Evolutionary conservation across 2,329 filamentous ascomycete genomes (phyloP), one percentile per base, ranked within the genome.

Genomic region (Aspergillus phoenicis): DNA sequence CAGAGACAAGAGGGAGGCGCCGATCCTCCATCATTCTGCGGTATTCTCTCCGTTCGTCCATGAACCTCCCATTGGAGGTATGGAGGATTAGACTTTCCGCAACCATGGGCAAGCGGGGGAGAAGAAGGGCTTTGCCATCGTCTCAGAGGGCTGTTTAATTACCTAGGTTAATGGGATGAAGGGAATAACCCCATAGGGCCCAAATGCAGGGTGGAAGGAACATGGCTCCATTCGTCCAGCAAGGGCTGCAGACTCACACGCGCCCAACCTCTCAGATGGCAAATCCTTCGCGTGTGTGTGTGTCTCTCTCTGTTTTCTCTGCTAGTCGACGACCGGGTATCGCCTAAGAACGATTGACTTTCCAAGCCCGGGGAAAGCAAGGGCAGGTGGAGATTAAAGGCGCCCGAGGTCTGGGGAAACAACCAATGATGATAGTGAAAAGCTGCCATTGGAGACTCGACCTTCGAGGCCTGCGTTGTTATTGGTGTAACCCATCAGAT

Each of bases 321-420:
- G 22, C 41, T 36, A 36, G 33, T 36, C 33, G 33, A 43, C 39
- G 39, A 22, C 26, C 8, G 6, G 17, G 24, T 49, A 26, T 8
- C 24, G 26, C 43, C 52, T 55, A 55, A 47, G 15, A 45, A 24
- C 38, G 52, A 55, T 55, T 47, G 52, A 55, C 52, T 55, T 47
- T 55, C 30, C 52, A 55, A 45, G 39, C 38, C 52, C 36, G 52
- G 52, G 52, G 52, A 55, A 55, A 55, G 38, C 52, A 55, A 45
- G 39, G 38, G 38, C 22, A 20, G 24, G 52, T 54, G 52, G 52
- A 28, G 52, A 20, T 24, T 17, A n/a, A 17, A 47, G 11, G 52
- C 52, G 52, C 52, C 39, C 52, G 52, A 55, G 52, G 38, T 55
- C 52, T 39, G 52, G 52, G 39, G 39, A 55, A 33, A 22, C 10